Evolutionary conservation across 805 yeast genomes (phyloP).

Genomic region (Candida taoyuanica): DNA sequence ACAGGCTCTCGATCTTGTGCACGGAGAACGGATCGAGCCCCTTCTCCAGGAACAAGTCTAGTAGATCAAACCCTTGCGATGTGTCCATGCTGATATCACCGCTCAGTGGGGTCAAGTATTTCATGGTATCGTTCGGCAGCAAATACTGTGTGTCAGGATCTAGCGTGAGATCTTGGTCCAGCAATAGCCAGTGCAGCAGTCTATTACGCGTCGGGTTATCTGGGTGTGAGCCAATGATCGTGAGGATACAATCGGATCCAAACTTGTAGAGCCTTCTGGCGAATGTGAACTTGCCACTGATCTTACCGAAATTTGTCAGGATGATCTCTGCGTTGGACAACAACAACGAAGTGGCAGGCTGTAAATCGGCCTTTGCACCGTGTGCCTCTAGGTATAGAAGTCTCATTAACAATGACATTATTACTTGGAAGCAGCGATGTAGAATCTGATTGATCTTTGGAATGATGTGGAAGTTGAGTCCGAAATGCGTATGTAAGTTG

Average conservation of each 20-base stretch:
- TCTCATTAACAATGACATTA: slow-evolving; percentile 11
- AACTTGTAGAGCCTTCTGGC: slow-evolving; percentile 5
- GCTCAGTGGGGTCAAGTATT: neutral
- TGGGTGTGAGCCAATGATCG: slow-evolving; percentile 2
- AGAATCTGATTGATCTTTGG: slow-evolving; percentile 13
- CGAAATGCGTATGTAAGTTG: slow-evolving; percentile 14
- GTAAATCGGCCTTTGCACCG: slow-evolving; percentile 2
- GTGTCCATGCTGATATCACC: slow-evolving; percentile 5
- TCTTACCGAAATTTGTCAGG: slow-evolving; percentile 6
- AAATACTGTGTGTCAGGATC: slow-evolving; percentile 8
- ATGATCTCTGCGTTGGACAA: slow-evolving; percentile 6
- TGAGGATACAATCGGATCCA: slow-evolving; percentile 6
- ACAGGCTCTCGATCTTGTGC: slow-evolving; percentile 8
- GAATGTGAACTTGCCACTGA: slow-evolving; percentile 3
- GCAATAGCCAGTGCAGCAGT: slow-evolving; percentile 1
- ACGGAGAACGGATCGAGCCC: slow-evolving; percentile 11
- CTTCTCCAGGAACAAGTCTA: slow-evolving; percentile 4
- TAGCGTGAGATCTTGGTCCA: neutral
- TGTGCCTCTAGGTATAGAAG: slow-evolving; percentile 5
- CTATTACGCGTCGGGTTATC: slow-evolving; percentile 4
- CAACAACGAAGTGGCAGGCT: slow-evolving; percentile 1
- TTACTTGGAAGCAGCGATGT: slow-evolving; percentile 15
- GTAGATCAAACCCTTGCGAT: neutral
- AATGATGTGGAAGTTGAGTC: slow-evolving; percentile 11
- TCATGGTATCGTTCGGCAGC: slow-evolving; percentile 9